Conservation (phyloP, 2,329 filamentous ascomycete species). For the Alternaria sp. region DNA sequence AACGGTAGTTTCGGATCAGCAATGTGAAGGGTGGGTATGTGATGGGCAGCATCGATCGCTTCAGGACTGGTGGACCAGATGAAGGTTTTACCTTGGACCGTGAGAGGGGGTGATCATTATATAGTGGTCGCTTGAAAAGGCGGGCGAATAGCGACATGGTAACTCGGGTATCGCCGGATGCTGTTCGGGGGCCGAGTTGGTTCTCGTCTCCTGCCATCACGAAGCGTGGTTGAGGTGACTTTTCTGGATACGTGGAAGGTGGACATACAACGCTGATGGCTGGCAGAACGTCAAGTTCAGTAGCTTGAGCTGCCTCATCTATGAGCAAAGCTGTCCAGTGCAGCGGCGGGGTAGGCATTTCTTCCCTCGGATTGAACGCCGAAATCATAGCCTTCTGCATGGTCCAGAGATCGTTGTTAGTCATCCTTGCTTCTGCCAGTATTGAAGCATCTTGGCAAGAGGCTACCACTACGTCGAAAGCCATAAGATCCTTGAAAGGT, state of each 20-base stretch:
- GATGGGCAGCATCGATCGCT: constrained; percentile 50
- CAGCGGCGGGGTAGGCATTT: constrained; percentile 21
- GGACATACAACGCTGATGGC: constrained; percentile 53
- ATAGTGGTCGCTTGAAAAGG: constrained; percentile 49
- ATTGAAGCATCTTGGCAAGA: constrained; percentile 54
- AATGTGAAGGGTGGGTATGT: constrained; percentile 55
- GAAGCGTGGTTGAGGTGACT: constrained; percentile 46
- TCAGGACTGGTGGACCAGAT: constrained; percentile 36
- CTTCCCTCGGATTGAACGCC: constrained; percentile 41
- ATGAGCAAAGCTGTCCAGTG: constrained; percentile 57
- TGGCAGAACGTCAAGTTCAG: constrained; percentile 53
- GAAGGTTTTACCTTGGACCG: constrained; percentile 41
- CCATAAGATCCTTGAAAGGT: constrained; percentile 50
- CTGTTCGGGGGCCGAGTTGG: constrained; percentile 54
- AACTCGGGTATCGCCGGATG: constrained; percentile 45
- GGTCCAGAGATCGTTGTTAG: constrained; percentile 52
- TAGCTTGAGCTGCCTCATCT: constrained; percentile 58
- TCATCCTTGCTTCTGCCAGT: constrained; percentile 53
- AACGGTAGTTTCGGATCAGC: constrained; percentile 57
- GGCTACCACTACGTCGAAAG: constrained; percentile 54
- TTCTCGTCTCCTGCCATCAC: constrained; percentile 58
- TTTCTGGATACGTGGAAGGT: constrained; percentile 34
- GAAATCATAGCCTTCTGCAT: constrained; percentile 46
- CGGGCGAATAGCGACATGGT: constrained; percentile 54
- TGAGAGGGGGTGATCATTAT: constrained; percentile 53